Conservation (phyloP, 2,329 filamentous ascomycete genomes). For the Aurifilum marmelostoma region DNA sequence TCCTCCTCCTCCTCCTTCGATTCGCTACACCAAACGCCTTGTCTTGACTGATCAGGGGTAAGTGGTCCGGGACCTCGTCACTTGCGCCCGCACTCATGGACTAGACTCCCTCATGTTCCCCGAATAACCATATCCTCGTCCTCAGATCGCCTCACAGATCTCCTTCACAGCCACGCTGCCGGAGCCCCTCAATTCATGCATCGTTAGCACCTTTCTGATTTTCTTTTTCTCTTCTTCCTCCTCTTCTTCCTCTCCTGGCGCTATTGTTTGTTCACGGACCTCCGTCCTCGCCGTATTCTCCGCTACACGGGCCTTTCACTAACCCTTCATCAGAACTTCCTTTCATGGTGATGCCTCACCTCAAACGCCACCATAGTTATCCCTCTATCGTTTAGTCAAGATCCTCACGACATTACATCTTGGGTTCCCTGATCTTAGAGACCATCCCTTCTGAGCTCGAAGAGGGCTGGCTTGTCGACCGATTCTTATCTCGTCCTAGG, state of each 20-base stretch:
- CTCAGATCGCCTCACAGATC: constrained; percentile 37
- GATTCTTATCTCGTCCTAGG: constrained; percentile 24
- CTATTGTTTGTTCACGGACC: constrained; percentile 28
- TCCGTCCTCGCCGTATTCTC: constrained; percentile 28
- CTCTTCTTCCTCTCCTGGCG: constrained; percentile 21
- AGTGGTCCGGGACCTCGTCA: constrained; percentile 29
- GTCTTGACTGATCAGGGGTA: constrained; percentile 24
- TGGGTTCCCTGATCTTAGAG: not conserved
- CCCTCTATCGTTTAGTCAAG: constrained; percentile 10
- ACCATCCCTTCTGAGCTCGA: not conserved
- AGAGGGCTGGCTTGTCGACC: not conserved
- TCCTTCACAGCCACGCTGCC: constrained; percentile 38
- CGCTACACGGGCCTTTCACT: constrained; percentile 12
- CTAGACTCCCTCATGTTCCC: constrained; percentile 31
- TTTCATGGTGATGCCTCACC: not conserved
- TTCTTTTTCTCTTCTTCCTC: constrained; percentile 17
- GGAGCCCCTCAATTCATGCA: constrained; percentile 38
- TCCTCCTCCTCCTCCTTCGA: constrained; percentile 28
- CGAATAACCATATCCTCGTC: constrained; percentile 27
- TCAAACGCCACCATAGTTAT: not conserved
- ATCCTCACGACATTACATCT: not conserved
- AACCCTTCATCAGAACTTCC: not conserved
- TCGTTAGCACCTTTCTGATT: constrained; percentile 36
- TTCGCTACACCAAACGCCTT: constrained; percentile 29
- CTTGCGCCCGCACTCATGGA: constrained; percentile 28